phyloP scores from a whole-genome alignment of 2,329 filamentous ascomycete species.

The Nigrograna mackinnonii region DNA sequence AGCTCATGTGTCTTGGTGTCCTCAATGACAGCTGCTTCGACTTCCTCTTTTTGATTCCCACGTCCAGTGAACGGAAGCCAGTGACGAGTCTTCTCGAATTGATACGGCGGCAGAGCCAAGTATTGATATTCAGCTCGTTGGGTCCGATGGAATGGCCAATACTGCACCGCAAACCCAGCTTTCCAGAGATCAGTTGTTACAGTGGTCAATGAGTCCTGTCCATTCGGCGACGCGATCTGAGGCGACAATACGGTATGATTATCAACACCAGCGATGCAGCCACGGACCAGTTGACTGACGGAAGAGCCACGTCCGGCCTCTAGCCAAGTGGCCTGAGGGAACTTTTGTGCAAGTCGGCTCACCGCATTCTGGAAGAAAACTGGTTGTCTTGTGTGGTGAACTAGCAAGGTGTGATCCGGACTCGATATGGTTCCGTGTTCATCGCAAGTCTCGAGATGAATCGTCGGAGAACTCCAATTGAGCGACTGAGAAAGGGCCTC shows the following conservation, averaged over 20 bases:
- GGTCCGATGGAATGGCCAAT: constrained; percentile 42
- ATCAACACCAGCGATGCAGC: neutral
- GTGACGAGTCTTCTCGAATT: constrained; percentile 24
- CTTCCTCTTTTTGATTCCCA: constrained; percentile 1
- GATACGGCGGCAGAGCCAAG: constrained; percentile 36
- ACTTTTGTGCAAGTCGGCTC: constrained; percentile 36
- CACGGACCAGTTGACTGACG: constrained; percentile 25
- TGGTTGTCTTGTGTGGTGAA: constrained; percentile 46
- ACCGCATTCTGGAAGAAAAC: constrained; percentile 52
- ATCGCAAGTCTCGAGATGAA: constrained; percentile 2
- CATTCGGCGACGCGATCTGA: neutral
- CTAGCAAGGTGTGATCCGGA: neutral
- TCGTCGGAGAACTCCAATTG: constrained; percentile 27
- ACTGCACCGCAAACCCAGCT: constrained; percentile 34
- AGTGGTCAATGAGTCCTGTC: constrained; percentile 20
- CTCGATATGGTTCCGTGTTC: neutral
- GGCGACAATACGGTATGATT: neutral
- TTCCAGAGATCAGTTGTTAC: constrained; percentile 45
- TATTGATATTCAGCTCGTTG: constrained; percentile 29
- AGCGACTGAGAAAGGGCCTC: constrained; percentile 22
- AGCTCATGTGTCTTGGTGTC: constrained; percentile 16
- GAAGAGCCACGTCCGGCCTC: constrained; percentile 27
- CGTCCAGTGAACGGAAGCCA: constrained; percentile 15
- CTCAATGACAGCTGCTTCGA: neutral
- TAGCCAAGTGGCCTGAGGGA: constrained; percentile 21